Evolutionary conservation across 805 yeast species (phyloP).

Genomic region (Vanderwaltozyma yarrowii): DNA sequence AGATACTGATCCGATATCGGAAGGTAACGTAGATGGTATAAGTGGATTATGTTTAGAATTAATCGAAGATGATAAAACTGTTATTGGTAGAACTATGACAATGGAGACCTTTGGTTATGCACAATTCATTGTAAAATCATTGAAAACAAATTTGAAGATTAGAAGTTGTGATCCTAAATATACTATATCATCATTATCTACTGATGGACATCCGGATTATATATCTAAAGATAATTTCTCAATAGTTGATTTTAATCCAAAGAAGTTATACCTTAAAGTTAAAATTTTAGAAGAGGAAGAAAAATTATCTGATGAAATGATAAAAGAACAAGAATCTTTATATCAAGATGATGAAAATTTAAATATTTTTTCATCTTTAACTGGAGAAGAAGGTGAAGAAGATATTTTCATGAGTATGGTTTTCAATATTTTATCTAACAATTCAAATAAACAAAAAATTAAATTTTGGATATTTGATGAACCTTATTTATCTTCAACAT

Average conservation of each 20-base stretch:
- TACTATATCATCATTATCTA: conserved; percentile 15
- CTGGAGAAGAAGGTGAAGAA: conserved; percentile 5
- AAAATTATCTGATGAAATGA: not conserved
- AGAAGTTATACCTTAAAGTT: conserved; percentile 15
- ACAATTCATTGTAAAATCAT: conserved; percentile 37
- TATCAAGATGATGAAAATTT: conserved; percentile 1
- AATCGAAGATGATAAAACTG: conserved; percentile 14
- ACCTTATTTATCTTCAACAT: conserved; percentile 33
- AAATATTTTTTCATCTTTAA: conserved; percentile 17
- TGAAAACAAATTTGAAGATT: conserved; percentile 8
- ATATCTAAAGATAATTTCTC: conserved; percentile 8
- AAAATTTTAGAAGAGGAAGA: not conserved
- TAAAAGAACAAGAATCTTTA: too few relatives aligned
- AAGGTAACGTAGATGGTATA: conserved; percentile 21
- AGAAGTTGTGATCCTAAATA: conserved; percentile 15
- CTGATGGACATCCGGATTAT: conserved; percentile 19
- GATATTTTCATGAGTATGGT: conserved; percentile 11
- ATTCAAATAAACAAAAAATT: conserved; percentile 25
- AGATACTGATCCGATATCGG: conserved; percentile 17
- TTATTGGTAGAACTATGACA: conserved; percentile 47
- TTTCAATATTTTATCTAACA: conserved; percentile 3
- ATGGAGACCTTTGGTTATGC: conserved; percentile 80
- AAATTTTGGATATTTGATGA: conserved; percentile 86
- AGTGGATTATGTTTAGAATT: conserved; percentile 47
- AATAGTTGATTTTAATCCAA: conserved; percentile 11